Percentiles rank a stretch among this genome's conserved stretches.
Conservation (phyloP, 2,329 filamentous ascomycete species). For the Fusarium incarnatum region DNA sequence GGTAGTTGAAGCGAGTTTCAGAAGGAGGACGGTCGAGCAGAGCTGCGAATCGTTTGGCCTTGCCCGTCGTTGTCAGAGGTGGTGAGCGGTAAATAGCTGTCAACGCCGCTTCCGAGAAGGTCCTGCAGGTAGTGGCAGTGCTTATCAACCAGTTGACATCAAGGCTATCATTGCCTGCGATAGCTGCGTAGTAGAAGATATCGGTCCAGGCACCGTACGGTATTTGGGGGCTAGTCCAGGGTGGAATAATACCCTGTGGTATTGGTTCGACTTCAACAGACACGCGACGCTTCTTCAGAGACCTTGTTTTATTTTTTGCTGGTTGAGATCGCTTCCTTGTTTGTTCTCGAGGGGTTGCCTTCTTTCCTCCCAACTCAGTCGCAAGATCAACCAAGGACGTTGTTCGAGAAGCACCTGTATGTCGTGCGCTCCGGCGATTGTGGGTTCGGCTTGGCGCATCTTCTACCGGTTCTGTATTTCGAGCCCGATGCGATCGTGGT, state of each 20-base stretch:
- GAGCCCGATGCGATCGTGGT: slow-evolving; percentile 14
- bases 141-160: slow-evolving; percentile 72
- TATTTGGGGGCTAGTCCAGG: slow-evolving; percentile 66
- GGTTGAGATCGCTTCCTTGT: slow-evolving; percentile 34
- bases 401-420: slow-evolving; percentile 21
- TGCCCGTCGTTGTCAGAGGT: slow-evolving; percentile 64
- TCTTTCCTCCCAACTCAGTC: neutral
- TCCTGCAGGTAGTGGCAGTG: slow-evolving; percentile 70
- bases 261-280: slow-evolving; percentile 15
- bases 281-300: slow-evolving; percentile 39
- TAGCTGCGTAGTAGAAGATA: slow-evolving; percentile 76
- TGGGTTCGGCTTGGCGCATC: neutral
- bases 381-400: neutral
- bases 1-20: slow-evolving; percentile 70
- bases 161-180: slow-evolving; percentile 56
- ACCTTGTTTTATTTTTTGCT: slow-evolving; percentile 8
- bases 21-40: slow-evolving; percentile 67
- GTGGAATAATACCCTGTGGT: slow-evolving; percentile 55
- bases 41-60: slow-evolving; percentile 58
- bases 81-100: slow-evolving; percentile 78
- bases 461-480: neutral
- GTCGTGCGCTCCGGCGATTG: slow-evolving; percentile 27
- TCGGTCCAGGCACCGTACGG: slow-evolving; percentile 76
- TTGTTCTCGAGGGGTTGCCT: slow-evolving; percentile 2
- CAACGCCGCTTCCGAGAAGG: slow-evolving; percentile 78